Evolutionary conservation across 805 yeast genomes (phyloP), one percentile per base, ranked within the genome.

Genomic region (Saccharomyces paradoxus): DNA sequence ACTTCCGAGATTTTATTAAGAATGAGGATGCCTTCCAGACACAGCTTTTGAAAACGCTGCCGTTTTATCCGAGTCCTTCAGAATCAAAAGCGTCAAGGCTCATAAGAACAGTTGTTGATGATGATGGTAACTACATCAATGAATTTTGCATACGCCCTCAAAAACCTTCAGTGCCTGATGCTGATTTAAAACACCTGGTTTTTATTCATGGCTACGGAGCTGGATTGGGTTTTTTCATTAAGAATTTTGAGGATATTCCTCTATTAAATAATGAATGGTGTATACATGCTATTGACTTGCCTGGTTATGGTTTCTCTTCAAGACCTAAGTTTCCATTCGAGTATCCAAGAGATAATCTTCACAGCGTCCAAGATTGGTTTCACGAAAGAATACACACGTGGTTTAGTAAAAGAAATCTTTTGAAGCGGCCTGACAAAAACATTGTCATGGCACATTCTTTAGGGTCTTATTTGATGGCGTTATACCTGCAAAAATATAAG

Each of bases 191-290:
- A 60, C 80, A 86, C 68, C 69, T 90, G 26, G 89, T 94, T 0
- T 73, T 92, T 51, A 75, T 92, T 12, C 99, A 92, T 70, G 99
- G 99, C 0, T 92, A 92, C 65, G 98, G 97, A 2, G 97, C 98
- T 0, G 94, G 96, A 0, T 72, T 90, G 28, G 98, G 96, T 0
- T 84, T 90, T 60, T 94, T 85, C 63, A 72, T 86, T 53, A 84
- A 84, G 62, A 92, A 90, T 69, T 78, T 87, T 55, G 86, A 85
- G 56, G 74, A 72, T 2, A 68, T 84, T 29, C 68, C 78, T 1
- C 61, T 69, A 31, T 28, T 63, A 14, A 61, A 69, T 26, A 72
- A 78, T 29, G 72, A 77, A 46, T 87, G 94, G 87, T 79, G 84
- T 53, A 75, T 91, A 48, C 96, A 89, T 71, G 87, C 96, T 0